Evolutionary conservation across 2,329 filamentous ascomycete species (phyloP), one percentile per base, ranked within the genome.

Genomic region (Keithomyces neogunnii): DNA sequence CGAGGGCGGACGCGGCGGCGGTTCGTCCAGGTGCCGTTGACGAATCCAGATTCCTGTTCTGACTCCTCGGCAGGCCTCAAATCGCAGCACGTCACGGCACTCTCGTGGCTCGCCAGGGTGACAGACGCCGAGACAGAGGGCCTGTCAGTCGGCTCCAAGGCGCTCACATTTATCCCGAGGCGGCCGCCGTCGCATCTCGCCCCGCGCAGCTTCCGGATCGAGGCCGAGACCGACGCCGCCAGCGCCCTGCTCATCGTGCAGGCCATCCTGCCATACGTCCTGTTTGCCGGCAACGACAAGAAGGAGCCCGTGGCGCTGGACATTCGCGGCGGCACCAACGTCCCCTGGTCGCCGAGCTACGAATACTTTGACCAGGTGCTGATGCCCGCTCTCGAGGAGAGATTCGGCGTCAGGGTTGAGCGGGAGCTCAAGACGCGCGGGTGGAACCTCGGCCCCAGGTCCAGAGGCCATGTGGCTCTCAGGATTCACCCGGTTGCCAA

Each of bases 291-390:
- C n/a, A 70, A 71, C 53, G 66, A 68, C 5, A 60, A 54, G n/a
- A 62, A 58, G 5, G 67, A 73, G 30, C 70, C 73, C 2, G 66
- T 82, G 28, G 69, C 70, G 32, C 57, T 84, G 4, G 69, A 72
- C 19, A 73, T 85, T 5, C 69, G 73, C 2, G 81, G 81, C 4
- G 81, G 81, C 13, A 84, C 81, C 1, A 84, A 85, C 55, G 75
- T 79, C 2, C 67, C 70, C 8, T 81, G 73, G 59, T 81, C 80
- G 0, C 69, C 73, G 1, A 80, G 74, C n/a, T 82, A 72, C 53
- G 81, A 85, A 58, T 85, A 84, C 58, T 65, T 84, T 3, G 78
- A 82, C 58, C 81, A 84, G 58, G 75, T 84, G 0, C 68, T 85
- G 1, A 64, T 83, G 33, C 81, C 81, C 3, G 67, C 71, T 0